Evolutionary conservation across 352 stramenopile genomes (phyloP).

Genomic region (Phytophthora sp.): DNA sequence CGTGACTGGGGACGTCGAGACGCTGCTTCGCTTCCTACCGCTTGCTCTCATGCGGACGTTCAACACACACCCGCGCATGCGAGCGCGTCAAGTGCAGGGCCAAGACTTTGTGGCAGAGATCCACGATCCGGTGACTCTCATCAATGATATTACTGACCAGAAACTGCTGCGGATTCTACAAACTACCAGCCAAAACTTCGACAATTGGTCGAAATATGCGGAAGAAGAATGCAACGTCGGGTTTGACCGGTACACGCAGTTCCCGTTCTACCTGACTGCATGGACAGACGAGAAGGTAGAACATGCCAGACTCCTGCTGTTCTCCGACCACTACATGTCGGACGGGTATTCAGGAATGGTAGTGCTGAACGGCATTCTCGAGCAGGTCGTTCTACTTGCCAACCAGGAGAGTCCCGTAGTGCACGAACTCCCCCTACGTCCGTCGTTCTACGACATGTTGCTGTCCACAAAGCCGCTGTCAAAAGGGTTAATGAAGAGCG

Average conservation of each 20-base stretch:
- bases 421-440: conserved; percentile 24
- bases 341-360: conserved; percentile 48
- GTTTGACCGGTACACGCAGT: conserved; percentile 45
- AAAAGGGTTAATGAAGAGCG: conserved; percentile 29
- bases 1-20: conserved; percentile 20
- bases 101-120: conserved; percentile 42
- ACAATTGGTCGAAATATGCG: conserved; percentile 31
- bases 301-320: conserved; percentile 41
- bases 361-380: conserved; percentile 46
- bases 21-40: conserved; percentile 33
- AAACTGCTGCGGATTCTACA: conserved; percentile 24
- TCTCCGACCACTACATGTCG: conserved; percentile 56
- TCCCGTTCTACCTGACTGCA: conserved; percentile 42
- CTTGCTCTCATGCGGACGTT: conserved; percentile 41
- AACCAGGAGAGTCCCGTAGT: background rate
- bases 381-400: conserved; percentile 25
- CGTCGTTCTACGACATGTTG: conserved; percentile 41
- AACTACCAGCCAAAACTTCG: background rate
- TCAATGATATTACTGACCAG: conserved; percentile 17
- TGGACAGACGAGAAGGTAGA: conserved; percentile 29
- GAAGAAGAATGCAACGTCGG: conserved; percentile 32
- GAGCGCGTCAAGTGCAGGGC: conserved; percentile 34
- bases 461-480: conserved; percentile 22
- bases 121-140: conserved; percentile 29
- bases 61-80: conserved; percentile 55